A percentile compares a stretch with the other conserved stretches of the same genome.
These are phyloP conservation scores for Phytophthora hybrid DNA, from an alignment of 352 stramenopile species.

Conservation along the genomic window DNA sequence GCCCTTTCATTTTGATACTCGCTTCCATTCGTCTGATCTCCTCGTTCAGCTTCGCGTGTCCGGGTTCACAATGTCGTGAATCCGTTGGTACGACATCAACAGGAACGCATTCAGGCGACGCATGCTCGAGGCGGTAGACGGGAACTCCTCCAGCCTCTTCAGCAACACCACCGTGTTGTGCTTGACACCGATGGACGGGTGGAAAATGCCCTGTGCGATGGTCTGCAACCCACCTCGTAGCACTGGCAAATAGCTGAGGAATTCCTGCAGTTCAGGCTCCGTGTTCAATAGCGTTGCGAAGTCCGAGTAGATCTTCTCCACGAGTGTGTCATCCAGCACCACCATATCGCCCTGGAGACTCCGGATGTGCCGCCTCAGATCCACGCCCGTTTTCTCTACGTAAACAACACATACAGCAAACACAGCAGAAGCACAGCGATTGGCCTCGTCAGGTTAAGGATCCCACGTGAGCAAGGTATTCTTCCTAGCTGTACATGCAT, in stretches of 20 bases:
- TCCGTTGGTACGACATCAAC: constrained; percentile 86
- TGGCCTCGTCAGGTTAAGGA: constrained; percentile 57
- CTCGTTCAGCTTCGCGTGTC: constrained; percentile 45
- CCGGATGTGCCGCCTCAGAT: constrained; percentile 85
- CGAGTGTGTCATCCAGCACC: constrained; percentile 77
- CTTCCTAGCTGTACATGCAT: constrained; percentile 16
- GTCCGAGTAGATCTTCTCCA: constrained; percentile 87
- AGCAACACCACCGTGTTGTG: constrained; percentile 90
- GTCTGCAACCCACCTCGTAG: constrained; percentile 80
- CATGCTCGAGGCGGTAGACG: constrained; percentile 76
- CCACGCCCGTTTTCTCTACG: constrained; percentile 80
- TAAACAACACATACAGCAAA: constrained; percentile 54
- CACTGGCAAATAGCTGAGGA: constrained; percentile 85
- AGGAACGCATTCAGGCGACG: constrained; percentile 81
- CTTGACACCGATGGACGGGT: constrained; percentile 88
- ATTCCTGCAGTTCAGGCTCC: constrained; percentile 85
- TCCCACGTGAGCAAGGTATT: constrained; percentile 29
- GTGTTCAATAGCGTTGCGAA: constrained; percentile 77
- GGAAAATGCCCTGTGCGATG: constrained; percentile 88
- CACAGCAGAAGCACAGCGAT: constrained; percentile 29
- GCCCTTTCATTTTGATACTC: constrained; percentile 21
- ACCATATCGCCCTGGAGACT: constrained; percentile 80
- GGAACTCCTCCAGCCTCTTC: constrained; percentile 85
- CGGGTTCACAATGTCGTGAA: constrained; percentile 79
- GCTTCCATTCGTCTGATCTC: background rate